Base-by-base conservation (phyloP, 2,329 filamentous ascomycete genomes). In the Simplicillium sp. region DNA sequence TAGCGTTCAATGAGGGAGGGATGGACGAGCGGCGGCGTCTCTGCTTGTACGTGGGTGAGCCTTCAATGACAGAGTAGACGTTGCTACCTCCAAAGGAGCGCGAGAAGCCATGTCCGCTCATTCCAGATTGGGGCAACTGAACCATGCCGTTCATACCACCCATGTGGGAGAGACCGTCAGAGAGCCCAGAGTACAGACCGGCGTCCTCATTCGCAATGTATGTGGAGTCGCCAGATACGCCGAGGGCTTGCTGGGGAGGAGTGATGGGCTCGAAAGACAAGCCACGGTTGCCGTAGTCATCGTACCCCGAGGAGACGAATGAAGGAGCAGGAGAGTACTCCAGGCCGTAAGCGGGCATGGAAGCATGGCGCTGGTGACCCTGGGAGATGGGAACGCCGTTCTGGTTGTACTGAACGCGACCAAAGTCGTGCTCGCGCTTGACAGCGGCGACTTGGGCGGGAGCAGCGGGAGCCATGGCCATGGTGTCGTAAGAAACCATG, bases 161-260 rank as follows among this genome's bases (percentile, higher is more conserved):
- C 49, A 87, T 81, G 44, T 81, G 73, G 45, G 67, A 68, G 51
- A 86, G 73, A 56, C 94, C 82, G 55, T 97, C 90, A 11, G 90
- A 88, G 52, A 97, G 94, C 35, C 87, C 89, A 40, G 88, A 90
- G 73, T 96, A 97, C 37, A 97, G 74, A 44, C 89, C 89, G 36
- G 90, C 95, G 62, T 97, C 92, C 67, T 98, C 92, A 59, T 96
- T 96, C 47, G 90, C 87, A 61, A 98, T 95, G 68, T 97, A 98
- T 9, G 92, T 87, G 9, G 92, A 88, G 69, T 98, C 92, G 33
- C 83, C 75, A 45, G 84, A 78, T 50, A 95, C 82, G 47, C 77
- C 81, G 44, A 92, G 67, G 12, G 85, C 79, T 64, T 96, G 87
- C 60, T 97, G 92, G 13, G 92, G 92, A 44, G 92, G 92, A 0